phyloP scores from a whole-genome alignment of 2,329 filamentous ascomycete species.

The Fusarium neocosmosporiellum region DNA sequence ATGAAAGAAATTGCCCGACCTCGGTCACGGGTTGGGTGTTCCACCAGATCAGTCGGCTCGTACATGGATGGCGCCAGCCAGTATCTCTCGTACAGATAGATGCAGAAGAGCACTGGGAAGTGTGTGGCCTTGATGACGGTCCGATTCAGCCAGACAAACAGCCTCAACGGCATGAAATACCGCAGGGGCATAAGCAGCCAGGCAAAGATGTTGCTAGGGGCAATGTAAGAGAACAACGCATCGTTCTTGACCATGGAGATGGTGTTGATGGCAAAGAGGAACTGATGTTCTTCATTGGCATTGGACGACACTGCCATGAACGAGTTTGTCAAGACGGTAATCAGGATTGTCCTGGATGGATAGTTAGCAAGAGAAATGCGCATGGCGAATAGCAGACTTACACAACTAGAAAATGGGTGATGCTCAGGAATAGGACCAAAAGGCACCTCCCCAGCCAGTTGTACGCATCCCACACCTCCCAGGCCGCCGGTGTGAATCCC shows the following conservation, averaged over 20 bases:
- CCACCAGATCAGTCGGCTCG: constrained; percentile 87
- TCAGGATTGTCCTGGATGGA: constrained; percentile 77
- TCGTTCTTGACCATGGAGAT: constrained; percentile 99
- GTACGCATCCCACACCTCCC: constrained; percentile 85
- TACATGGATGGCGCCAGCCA: constrained; percentile 81
- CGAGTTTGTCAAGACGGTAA: constrained; percentile 95
- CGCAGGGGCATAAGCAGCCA: constrained; percentile 89
- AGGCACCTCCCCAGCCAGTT: constrained; percentile 82
- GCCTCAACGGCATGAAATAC: constrained; percentile 81
- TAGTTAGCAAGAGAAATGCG: constrained; percentile 7
- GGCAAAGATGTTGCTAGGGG: constrained; percentile 89
- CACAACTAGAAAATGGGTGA: constrained; percentile 94
- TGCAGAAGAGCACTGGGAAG: constrained; percentile 85
- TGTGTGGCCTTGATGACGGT: constrained; percentile 92
- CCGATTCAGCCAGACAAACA: constrained; percentile 89
- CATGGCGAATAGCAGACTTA: constrained; percentile 49
- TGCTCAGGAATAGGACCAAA: constrained; percentile 86
- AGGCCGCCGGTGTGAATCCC: constrained; percentile 95
- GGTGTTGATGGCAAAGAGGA: constrained; percentile 94
- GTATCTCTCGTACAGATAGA: constrained; percentile 87
- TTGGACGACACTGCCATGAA: constrained; percentile 97
- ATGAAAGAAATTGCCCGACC: constrained; percentile 66
- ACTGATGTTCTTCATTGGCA: constrained; percentile 91
- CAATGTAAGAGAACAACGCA: constrained; percentile 91
- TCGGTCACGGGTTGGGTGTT: constrained; percentile 68